phyloP scores from a whole-genome alignment of 2,329 filamentous ascomycete genomes.

The Monosporascus cannonballus region DNA sequence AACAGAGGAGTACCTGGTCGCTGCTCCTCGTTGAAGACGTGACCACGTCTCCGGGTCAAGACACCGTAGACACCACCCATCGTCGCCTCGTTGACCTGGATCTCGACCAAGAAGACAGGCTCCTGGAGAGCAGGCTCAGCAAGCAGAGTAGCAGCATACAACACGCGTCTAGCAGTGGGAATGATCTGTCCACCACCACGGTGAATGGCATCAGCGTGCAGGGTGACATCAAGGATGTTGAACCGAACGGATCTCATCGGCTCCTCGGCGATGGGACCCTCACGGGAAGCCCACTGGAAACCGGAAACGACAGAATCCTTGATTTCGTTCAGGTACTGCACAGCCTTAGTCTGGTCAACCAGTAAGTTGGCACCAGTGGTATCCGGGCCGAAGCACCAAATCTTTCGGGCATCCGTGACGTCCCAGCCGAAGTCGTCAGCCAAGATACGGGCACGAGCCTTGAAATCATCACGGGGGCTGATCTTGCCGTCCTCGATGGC shows the following conservation, averaged over 20 bases:
- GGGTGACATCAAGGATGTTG: constrained; percentile 99
- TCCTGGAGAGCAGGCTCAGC: constrained; percentile 88
- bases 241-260: constrained; percentile 95
- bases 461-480: constrained; percentile 94
- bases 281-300: constrained; percentile 99
- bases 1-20: constrained; percentile 97
- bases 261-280: constrained; percentile 97
- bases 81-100: constrained; percentile 95
- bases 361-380: constrained; percentile 97
- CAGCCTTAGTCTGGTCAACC: constrained; percentile 99
- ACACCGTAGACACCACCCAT: constrained; percentile 99
- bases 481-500: constrained; percentile 93
- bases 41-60: constrained; percentile 93
- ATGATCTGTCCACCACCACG: constrained; percentile 99
- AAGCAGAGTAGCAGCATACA: constrained; percentile 88
- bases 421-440: constrained; percentile 99
- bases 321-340: constrained; percentile 99
- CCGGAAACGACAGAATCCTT: constrained; percentile 99
- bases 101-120: constrained; percentile 98
- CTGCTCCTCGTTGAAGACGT: constrained; percentile 98
- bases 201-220: constrained; percentile 99
- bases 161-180: constrained; percentile 92
- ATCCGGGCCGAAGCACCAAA: constrained; percentile 99
- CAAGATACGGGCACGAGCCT: constrained; percentile 90
- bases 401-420: constrained; percentile 99